A percentile compares a stretch with the other conserved stretches of the same genome.
Evolutionary conservation across 2,329 filamentous ascomycete species (phyloP).

Genomic region (Aspergillus calidoustus): DNA sequence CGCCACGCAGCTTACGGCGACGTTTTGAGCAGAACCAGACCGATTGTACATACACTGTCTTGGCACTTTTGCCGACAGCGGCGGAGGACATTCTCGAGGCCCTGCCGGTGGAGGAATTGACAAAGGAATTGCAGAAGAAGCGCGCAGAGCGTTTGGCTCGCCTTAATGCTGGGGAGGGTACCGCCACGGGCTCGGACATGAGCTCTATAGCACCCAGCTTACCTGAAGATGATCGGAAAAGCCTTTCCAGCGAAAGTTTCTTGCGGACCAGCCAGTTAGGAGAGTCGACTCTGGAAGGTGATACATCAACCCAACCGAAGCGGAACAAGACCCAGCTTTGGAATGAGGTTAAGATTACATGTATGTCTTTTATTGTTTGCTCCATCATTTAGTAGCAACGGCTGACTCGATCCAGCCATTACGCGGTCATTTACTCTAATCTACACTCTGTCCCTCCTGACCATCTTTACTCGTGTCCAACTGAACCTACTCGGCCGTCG

Average conservation of each 20-base stretch:
- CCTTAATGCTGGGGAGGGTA: conserved; percentile 59
- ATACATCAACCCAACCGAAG: conserved; percentile 57
- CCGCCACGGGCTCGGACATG: conserved; percentile 56
- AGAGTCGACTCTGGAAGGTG: conserved; percentile 57
- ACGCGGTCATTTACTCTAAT: conserved; percentile 89
- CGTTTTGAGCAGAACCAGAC: conserved; percentile 99
- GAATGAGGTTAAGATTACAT: conserved; percentile 96
- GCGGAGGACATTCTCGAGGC: conserved; percentile 86
- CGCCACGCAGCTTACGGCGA: conserved; percentile 73
- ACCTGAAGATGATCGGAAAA: conserved; percentile 81
- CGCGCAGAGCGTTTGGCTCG: conserved; percentile 73
- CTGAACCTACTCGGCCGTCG: conserved; percentile 94
- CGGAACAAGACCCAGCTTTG: conserved; percentile 92
- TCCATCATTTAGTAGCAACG: not conserved
- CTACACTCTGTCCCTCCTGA: conserved; percentile 87
- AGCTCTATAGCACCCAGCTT: conserved; percentile 67
- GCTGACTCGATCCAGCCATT: conserved; percentile 64
- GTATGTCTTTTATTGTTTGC: conserved; percentile 53
- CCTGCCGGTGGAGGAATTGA: conserved; percentile 89
- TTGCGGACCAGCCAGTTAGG: conserved; percentile 79
- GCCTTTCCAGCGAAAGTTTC: conserved; percentile 77
- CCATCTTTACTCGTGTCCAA: conserved; percentile 91
- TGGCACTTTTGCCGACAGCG: conserved; percentile 91
- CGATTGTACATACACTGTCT: conserved; percentile 96
- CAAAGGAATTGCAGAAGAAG: conserved; percentile 91